Evolutionary conservation across 345 rosid species (phyloP).

Genomic region (Jatropha curcas): DNA sequence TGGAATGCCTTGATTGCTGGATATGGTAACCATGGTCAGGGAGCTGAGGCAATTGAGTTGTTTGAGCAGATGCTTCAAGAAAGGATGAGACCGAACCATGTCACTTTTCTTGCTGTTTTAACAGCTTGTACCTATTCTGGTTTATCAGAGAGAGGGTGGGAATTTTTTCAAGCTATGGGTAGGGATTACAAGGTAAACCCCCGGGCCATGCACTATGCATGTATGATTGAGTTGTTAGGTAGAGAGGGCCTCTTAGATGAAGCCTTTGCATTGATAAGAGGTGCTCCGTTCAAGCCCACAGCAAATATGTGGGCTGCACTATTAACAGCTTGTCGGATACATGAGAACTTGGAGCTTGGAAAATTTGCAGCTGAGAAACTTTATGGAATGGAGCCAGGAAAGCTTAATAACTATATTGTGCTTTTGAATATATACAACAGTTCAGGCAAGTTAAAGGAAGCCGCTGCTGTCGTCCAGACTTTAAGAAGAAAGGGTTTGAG

Average conservation of each 20-base stretch:
- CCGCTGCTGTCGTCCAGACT: constrained; percentile 60
- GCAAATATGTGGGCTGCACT: constrained; percentile 94
- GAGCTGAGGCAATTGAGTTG: constrained; percentile 63
- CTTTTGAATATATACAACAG: constrained; percentile 73
- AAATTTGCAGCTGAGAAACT: constrained; percentile 76
- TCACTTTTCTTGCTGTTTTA: constrained; percentile 75
- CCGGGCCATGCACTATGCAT: constrained; percentile 82
- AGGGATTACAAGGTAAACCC: constrained; percentile 65
- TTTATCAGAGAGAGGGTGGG: constrained; percentile 69
- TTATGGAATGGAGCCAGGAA: constrained; percentile 78
- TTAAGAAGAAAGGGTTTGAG: constrained; percentile 71
- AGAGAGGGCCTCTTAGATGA: constrained; percentile 79
- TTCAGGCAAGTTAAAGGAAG: constrained; percentile 66
- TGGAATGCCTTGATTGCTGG: constrained; percentile 93
- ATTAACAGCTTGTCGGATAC: constrained; percentile 75
- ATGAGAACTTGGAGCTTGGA: constrained; percentile 75
- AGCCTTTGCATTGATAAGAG: constrained; percentile 69
- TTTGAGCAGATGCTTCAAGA: constrained; percentile 63
- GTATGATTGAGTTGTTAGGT: constrained; percentile 79
- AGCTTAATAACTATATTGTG: constrained; percentile 73
- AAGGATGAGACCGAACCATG: constrained; percentile 64
- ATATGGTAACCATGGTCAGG: constrained; percentile 74
- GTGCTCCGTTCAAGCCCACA: constrained; percentile 66
- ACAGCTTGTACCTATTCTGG: constrained; percentile 81
- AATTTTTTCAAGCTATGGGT: constrained; percentile 66